These are phyloP conservation scores for Actinidia arguta DNA, from an alignment of 179 eudicot species.

Conservation along the genomic window DNA sequence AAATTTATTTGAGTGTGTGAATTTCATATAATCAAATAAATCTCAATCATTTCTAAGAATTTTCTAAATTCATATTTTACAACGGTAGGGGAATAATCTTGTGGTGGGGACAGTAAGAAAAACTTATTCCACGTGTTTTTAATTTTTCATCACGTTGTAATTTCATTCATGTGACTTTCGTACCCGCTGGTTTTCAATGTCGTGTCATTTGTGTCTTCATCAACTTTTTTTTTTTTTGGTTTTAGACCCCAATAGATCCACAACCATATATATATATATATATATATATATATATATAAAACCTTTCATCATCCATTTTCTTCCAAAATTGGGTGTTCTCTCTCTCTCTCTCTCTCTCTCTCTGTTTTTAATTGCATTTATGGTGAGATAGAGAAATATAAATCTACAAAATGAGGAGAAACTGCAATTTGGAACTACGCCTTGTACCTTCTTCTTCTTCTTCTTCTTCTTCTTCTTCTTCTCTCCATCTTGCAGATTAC, in stretches of 20 bases:
- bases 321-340: background rate
- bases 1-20: too few relatives aligned
- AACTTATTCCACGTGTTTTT: conserved; percentile 4
- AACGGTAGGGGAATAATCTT: too few relatives aligned
- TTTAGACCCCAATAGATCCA: background rate
- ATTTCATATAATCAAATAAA: too few relatives aligned
- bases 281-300: background rate
- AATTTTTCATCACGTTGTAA: background rate
- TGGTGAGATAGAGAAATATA: too few relatives aligned
- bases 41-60: too few relatives aligned
- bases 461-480: conserved; percentile 13
- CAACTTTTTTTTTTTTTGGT: background rate
- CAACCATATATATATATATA: background rate
- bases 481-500: background rate
- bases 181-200: background rate
- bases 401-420: conserved; percentile 32
- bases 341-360: background rate
- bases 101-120: background rate
- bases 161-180: background rate
- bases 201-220: background rate
- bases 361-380: background rate
- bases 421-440: conserved; percentile 45
- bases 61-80: too few relatives aligned
- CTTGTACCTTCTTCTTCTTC: too few relatives aligned
- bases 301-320: background rate